Percentiles rank a stretch among this genome's conserved stretches.
Conservation (phyloP, 805 yeast genomes). For the Myxozyma sirexii region DNA sequence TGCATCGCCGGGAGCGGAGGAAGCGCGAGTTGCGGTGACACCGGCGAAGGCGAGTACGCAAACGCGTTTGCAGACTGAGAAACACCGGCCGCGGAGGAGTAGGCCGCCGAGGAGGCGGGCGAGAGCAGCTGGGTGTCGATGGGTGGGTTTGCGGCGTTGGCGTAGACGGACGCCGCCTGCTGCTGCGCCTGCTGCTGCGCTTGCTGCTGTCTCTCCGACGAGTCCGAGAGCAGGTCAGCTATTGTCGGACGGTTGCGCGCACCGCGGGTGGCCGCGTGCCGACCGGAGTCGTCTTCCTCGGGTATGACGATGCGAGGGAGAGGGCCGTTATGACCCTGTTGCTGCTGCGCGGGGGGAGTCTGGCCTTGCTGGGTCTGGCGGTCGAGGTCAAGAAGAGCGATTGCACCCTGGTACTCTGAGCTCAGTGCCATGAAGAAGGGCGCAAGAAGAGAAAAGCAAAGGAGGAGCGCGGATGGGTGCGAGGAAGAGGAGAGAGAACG, state of each 20-base stretch:
- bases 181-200: slow-evolving; percentile 16
- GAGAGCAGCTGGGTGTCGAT: slow-evolving; percentile 34
- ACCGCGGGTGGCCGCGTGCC: slow-evolving; percentile 2
- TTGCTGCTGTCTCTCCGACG: slow-evolving; percentile 15
- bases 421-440: slow-evolving; percentile 23
- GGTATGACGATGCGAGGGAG: slow-evolving; percentile 33
- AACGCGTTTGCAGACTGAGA: slow-evolving; percentile 18
- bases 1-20: slow-evolving; percentile 16
- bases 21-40: slow-evolving; percentile 14
- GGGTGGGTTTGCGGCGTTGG: slow-evolving; percentile 31
- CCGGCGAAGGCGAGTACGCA: slow-evolving; percentile 20
- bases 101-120: slow-evolving; percentile 14
- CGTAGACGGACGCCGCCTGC: slow-evolving; percentile 17
- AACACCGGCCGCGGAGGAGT: slow-evolving; percentile 12
- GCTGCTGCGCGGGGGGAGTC: slow-evolving; percentile 8
- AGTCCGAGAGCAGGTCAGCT: slow-evolving; percentile 31
- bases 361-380: slow-evolving; percentile 19
- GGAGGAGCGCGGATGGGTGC: background rate
- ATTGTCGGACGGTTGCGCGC: slow-evolving; percentile 29
- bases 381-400: slow-evolving; percentile 36
- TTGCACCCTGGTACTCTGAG: slow-evolving; percentile 37
- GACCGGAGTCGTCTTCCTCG: slow-evolving; percentile 13
- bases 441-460: background rate
- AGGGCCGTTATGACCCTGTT: slow-evolving; percentile 19
- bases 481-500: background rate